Percentiles rank a stretch among this genome's conserved stretches.
Conservation (phyloP, 352 stramenopile genomes). For the Pythium aquatile region DNA sequence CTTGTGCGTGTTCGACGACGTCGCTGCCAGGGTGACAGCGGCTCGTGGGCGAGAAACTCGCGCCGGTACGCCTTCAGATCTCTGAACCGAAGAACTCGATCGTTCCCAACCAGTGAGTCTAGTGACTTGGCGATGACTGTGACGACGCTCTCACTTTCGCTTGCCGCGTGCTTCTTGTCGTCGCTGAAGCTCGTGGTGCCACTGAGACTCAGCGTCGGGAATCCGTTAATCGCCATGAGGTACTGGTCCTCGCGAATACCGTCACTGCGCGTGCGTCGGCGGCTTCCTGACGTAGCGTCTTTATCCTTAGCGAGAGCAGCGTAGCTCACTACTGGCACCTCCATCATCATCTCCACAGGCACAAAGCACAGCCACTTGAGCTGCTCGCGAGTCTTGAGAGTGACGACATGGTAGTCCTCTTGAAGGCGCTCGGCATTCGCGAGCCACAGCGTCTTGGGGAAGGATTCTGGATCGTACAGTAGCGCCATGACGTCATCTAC, state of each 20-base stretch:
- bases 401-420: slow-evolving; percentile 33
- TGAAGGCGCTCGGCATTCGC: slow-evolving; percentile 21
- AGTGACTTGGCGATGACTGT: slow-evolving; percentile 22
- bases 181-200: slow-evolving; percentile 17
- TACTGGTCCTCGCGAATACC: slow-evolving; percentile 34
- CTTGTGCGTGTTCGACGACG: slow-evolving; percentile 15
- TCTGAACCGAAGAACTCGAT: slow-evolving; percentile 30
- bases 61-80: slow-evolving; percentile 36
- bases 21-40: slow-evolving; percentile 39
- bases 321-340: slow-evolving; percentile 38
- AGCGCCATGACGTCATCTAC: slow-evolving; percentile 32
- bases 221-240: slow-evolving; percentile 41
- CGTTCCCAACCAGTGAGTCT: slow-evolving; percentile 9
- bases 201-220: slow-evolving; percentile 36
- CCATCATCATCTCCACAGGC: slow-evolving; percentile 39
- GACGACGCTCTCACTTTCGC: slow-evolving; percentile 8
- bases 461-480: slow-evolving; percentile 27
- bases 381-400: slow-evolving; percentile 23
- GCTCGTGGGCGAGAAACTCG: slow-evolving; percentile 30
- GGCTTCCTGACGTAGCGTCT: background rate
- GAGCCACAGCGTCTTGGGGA: slow-evolving; percentile 40
- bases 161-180: background rate
- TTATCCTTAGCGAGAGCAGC: slow-evolving; percentile 15
- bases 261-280: slow-evolving; percentile 23
- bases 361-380: slow-evolving; percentile 36